phyloP scores from a whole-genome alignment of 441 rosid genomes.

The Capsella rubella region DNA sequence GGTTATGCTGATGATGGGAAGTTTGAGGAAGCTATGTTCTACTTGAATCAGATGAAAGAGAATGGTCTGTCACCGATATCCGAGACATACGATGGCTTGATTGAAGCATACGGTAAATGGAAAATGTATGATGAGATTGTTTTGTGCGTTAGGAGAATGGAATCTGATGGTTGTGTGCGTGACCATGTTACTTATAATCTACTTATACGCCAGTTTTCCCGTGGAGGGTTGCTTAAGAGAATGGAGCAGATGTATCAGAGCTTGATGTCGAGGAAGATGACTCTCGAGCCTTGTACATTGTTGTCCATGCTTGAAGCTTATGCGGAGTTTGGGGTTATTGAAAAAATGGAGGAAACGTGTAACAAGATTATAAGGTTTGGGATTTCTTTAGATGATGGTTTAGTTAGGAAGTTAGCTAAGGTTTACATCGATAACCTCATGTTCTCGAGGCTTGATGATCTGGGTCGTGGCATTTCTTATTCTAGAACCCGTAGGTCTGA shows the following conservation, averaged over 20 bases:
- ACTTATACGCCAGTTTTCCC: slow-evolving; percentile 63
- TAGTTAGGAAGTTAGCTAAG: slow-evolving; percentile 62
- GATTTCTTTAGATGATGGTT: slow-evolving; percentile 53
- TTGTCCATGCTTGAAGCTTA: slow-evolving; percentile 72
- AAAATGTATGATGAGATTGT: slow-evolving; percentile 72
- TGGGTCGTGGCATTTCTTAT: slow-evolving; percentile 58
- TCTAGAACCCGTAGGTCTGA: slow-evolving; percentile 54
- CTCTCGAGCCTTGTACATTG: slow-evolving; percentile 54
- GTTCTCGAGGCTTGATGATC: slow-evolving; percentile 72
- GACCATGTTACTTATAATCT: slow-evolving; percentile 71
- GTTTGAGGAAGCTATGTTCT: slow-evolving; percentile 59
- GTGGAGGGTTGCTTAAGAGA: slow-evolving; percentile 64
- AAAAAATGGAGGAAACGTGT: slow-evolving; percentile 67
- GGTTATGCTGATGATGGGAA: slow-evolving; percentile 55
- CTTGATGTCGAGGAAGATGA: slow-evolving; percentile 59
- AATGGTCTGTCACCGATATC: slow-evolving; percentile 49
- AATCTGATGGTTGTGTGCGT: slow-evolving; percentile 57
- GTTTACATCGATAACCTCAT: slow-evolving; percentile 65
- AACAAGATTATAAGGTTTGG: slow-evolving; percentile 49
- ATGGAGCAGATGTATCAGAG: slow-evolving; percentile 64
- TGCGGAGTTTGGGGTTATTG: slow-evolving; percentile 59
- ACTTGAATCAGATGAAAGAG: slow-evolving; percentile 59
- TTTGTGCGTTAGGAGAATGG: slow-evolving; percentile 68
- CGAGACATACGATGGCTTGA: slow-evolving; percentile 66
- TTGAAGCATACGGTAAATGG: slow-evolving; percentile 65